These are phyloP conservation scores for Ogataea pignaliae DNA, from an alignment of 805 yeast genomes.

Conservation along the genomic window DNA sequence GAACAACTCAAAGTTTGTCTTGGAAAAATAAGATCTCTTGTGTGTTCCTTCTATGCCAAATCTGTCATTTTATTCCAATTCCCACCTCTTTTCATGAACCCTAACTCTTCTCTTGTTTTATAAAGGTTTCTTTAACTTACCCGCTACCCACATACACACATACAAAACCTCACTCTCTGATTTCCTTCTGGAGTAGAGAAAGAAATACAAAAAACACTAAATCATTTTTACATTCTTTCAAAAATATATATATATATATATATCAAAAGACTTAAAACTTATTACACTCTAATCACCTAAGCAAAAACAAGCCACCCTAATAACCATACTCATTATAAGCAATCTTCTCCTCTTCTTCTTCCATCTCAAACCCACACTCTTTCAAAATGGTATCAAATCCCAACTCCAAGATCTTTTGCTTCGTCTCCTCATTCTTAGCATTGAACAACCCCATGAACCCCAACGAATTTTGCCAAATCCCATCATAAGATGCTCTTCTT, in stretches of 20 bases:
- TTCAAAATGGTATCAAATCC: conserved; percentile 52
- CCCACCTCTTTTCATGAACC: too few species aligned
- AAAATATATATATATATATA: neutral
- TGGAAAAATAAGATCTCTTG: too few species aligned
- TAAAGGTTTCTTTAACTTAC: too few species aligned
- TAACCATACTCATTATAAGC: conserved; percentile 64
- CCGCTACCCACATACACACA: too few species aligned
- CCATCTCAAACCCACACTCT: conserved; percentile 61
- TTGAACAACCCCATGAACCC: conserved; percentile 77
- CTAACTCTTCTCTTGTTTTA: too few species aligned
- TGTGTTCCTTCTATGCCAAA: too few species aligned
- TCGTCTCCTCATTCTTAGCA: conserved; percentile 62
- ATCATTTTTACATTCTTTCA: neutral
- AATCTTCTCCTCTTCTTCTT: conserved; percentile 42
- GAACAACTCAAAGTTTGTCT: conserved; percentile 55
- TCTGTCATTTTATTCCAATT: too few species aligned
- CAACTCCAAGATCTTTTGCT: conserved; percentile 40
- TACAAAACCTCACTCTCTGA: too few species aligned
- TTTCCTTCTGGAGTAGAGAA: too few species aligned
- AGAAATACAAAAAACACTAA: neutral
- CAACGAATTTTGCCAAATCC: conserved; percentile 69
- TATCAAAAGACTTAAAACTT: neutral
- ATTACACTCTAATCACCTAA: too few species aligned
- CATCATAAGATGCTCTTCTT: conserved; percentile 46
- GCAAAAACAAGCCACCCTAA: conserved; percentile 21